phyloP scores from a whole-genome alignment of 140 eudicot genomes.

The Anethum foeniculum region DNA sequence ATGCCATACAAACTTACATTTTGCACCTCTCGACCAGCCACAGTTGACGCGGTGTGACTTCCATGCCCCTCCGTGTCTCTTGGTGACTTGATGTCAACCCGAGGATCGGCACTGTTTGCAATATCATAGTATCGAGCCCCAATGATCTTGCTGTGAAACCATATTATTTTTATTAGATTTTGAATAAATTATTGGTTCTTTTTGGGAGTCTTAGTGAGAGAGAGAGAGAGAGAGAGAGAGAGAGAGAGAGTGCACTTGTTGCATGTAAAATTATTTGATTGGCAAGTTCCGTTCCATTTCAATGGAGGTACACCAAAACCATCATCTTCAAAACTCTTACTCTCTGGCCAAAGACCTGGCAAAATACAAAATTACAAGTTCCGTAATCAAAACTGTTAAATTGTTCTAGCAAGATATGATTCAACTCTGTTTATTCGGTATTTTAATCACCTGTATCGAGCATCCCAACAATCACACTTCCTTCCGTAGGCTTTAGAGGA shows the following conservation, averaged over 20 bases:
- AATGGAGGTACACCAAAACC: slow-evolving; percentile 6
- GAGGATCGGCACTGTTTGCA: neutral
- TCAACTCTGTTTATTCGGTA: neutral
- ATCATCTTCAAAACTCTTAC: slow-evolving; percentile 4
- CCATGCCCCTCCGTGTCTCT: slow-evolving; percentile 9
- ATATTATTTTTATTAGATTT: neutral
- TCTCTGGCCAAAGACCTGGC: slow-evolving; percentile 12
- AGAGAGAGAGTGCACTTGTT: neutral
- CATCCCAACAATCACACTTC: slow-evolving; percentile 9
- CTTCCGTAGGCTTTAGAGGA: slow-evolving; percentile 2
- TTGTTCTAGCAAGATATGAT: neutral
- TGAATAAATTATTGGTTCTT: neutral
- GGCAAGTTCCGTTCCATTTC: slow-evolving; percentile 18
- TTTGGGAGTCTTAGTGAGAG: neutral
- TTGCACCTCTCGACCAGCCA: slow-evolving; percentile 13
- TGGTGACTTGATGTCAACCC: slow-evolving; percentile 1
- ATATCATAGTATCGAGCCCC: slow-evolving; percentile 2
- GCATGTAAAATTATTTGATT: slow-evolving; percentile 12
- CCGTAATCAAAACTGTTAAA: neutral
- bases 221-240: neutral
- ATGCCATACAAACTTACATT: slow-evolving; percentile 11
- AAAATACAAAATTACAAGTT: neutral
- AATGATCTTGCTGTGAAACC: slow-evolving; percentile 10
- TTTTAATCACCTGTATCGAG: slow-evolving; percentile 9
- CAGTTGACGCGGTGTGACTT: slow-evolving; percentile 18